Base-by-base conservation (phyloP, 768 basidiomycete genomes). In the Boletus bicolor region DNA sequence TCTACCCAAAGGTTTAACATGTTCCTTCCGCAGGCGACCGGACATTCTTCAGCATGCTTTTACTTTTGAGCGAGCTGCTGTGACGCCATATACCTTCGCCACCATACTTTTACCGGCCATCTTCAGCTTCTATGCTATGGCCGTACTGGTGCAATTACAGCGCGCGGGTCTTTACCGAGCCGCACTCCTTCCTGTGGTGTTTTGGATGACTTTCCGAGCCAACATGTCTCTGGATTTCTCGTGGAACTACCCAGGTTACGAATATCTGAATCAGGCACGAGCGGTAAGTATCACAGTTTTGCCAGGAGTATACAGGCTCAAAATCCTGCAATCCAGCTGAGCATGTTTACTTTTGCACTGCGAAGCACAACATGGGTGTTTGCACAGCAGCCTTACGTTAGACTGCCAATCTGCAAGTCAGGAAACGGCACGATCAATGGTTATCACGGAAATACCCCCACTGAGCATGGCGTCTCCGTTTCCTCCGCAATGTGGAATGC, bases 121-220 rank as follows among this genome's bases (percentile, higher is more conserved):
- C 1, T 52, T 79, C 24, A 72, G 72, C 54, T 82, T 79, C 67
- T 82, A 80, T 71, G 68, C 62, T 11, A 79, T 80, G 51, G 83
- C 83, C 12, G 65, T 82, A 35, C 74, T 86, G 47, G 80, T 84
- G 7, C 71, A 81, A 38, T 64, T 77, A 14, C 79, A 79, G 0
- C 68, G 67, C 34, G 82, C 83, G 1, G 67, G 70, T 44, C 45
- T 69, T 4, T 65, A 78, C 53, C 78, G 82, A 44, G 55, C 76
- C 34, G 77, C 79, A 12, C 57, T 84, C 36, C 73, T 85, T 28
- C 82, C 82, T 3, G 55, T 80, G 12, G 76, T 81, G 5, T 64
- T 81, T 32, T 79, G 75, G 72, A 53, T 68, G 7, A 65, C 76
- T 17, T 79, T 77, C 51, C 73, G 77, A 14, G 75, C 77, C 4